A percentile compares a stretch with the other conserved stretches of the same genome.
phyloP scores from a whole-genome alignment of 306 rosid species.

The Citrullus mucosospermus region DNA sequence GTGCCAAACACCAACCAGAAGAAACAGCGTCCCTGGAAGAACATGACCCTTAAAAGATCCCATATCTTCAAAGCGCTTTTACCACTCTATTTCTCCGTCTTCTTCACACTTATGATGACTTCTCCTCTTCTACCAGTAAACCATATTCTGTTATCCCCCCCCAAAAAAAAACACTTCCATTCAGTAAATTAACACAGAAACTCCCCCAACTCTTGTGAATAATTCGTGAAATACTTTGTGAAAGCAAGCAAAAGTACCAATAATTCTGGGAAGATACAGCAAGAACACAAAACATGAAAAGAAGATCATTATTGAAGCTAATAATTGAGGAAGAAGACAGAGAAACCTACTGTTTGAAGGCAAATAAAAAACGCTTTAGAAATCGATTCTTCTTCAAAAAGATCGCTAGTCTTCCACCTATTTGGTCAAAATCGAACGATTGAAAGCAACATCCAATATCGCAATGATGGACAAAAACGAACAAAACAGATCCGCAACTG shows the following conservation, averaged over 20 bases:
- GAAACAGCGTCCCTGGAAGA: constrained; percentile 86
- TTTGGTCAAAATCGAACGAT: neutral
- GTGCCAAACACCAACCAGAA: constrained; percentile 85
- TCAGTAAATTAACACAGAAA: neutral
- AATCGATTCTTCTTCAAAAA: neutral
- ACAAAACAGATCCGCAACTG: neutral
- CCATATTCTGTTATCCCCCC: neutral
- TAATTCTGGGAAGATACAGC: neutral
- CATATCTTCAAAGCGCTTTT: constrained; percentile 25
- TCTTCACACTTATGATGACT: neutral
- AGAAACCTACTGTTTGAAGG: neutral
- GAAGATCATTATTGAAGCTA: neutral
- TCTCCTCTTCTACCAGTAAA: neutral
- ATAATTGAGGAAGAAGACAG: neutral
- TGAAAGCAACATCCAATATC: neutral
- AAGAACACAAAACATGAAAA: neutral
- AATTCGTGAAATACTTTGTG: neutral
- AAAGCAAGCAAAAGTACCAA: neutral
- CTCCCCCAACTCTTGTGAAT: neutral
- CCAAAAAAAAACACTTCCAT: neutral
- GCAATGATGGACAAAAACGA: neutral
- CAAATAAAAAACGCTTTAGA: neutral
- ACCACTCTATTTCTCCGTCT: constrained; percentile 7
- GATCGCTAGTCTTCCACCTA: neutral
- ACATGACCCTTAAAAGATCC: constrained; percentile 95